phyloP scores from a whole-genome alignment of 2,329 filamentous ascomycete genomes.

The Penicillium sp. region DNA sequence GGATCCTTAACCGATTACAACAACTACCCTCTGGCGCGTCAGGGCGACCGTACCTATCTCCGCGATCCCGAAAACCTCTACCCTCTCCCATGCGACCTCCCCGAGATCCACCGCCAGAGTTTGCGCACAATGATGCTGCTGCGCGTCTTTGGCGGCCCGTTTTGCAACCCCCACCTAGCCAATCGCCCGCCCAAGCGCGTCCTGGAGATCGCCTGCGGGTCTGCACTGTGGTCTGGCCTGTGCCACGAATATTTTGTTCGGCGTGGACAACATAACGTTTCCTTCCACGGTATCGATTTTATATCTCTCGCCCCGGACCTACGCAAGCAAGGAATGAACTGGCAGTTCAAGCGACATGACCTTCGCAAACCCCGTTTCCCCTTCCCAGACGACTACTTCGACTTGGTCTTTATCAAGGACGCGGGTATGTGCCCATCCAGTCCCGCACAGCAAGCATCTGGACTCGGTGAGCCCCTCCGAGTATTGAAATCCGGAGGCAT shows the following conservation, averaged over 20 bases:
- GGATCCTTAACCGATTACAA: conserved; percentile 43
- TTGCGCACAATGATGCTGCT: conserved; percentile 80
- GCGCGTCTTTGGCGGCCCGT: conserved; percentile 77
- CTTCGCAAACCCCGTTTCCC: conserved; percentile 75
- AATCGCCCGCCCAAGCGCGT: conserved; percentile 74
- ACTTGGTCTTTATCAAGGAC: conserved; percentile 88
- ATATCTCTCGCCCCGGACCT: conserved; percentile 70
- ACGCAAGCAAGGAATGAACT: conserved; percentile 75
- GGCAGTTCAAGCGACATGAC: conserved; percentile 89
- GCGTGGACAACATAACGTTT: conserved; percentile 69
- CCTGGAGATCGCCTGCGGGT: conserved; percentile 85
- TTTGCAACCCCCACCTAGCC: conserved; percentile 71
- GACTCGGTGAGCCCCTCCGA: conserved; percentile 76
- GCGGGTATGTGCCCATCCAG: conserved; percentile 70
- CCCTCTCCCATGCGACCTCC: conserved; percentile 84
- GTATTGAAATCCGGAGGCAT: conserved; percentile 77
- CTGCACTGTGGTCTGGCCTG: conserved; percentile 86
- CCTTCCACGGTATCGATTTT: conserved; percentile 83
- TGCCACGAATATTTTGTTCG: conserved; percentile 79
- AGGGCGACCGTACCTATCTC: conserved; percentile 82
- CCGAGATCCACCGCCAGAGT: conserved; percentile 85
- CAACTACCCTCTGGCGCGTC: conserved; percentile 66
- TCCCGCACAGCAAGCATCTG: conserved; percentile 55
- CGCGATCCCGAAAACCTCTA: conserved; percentile 74
- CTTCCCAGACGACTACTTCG: conserved; percentile 78